A percentile compares a stretch with the other conserved stretches of the same genome.
phyloP scores from a whole-genome alignment of 352 stramenopile species.

The Phytophthora constricta region DNA sequence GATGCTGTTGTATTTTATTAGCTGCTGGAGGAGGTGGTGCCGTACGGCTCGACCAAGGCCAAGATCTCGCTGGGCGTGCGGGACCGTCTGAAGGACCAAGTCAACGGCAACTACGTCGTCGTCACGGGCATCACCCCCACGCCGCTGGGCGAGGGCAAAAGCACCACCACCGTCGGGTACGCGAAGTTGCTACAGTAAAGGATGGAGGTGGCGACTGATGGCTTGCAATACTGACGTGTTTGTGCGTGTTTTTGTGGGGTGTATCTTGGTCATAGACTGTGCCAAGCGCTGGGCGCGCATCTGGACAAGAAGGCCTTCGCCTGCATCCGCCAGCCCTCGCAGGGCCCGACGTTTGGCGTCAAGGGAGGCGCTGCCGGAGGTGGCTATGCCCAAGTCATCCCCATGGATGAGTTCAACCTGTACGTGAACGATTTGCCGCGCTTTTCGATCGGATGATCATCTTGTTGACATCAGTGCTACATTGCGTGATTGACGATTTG shows the following conservation, averaged over 20 bases:
- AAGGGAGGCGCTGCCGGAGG: conserved; percentile 91
- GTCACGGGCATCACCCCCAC: conserved; percentile 98
- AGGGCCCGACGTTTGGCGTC: conserved; percentile 99
- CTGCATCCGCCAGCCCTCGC: conserved; percentile 97
- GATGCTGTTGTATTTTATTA: conserved; percentile 37
- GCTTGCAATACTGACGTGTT: conserved; percentile 44
- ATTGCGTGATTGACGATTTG: conserved; percentile 5
- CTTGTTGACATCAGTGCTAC: conserved; percentile 14
- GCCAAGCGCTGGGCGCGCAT: conserved; percentile 94
- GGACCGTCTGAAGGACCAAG: conserved; percentile 84
- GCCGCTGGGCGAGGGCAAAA: conserved; percentile 98
- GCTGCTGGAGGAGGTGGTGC: conserved; percentile 84
- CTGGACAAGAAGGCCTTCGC: conserved; percentile 95
- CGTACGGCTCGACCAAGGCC: conserved; percentile 91
- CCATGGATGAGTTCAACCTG: conserved; percentile 99
- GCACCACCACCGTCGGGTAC: conserved; percentile 97
- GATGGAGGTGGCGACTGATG: background rate
- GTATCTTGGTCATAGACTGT: conserved; percentile 69
- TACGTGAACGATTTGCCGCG: conserved; percentile 79
- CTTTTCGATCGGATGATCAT: too few species aligned
- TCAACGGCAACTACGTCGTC: conserved; percentile 98
- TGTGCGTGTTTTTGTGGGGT: conserved; percentile 57
- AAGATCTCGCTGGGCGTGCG: conserved; percentile 93
- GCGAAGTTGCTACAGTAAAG: conserved; percentile 3
- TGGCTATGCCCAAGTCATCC: conserved; percentile 95